Evolutionary conservation across 2,329 filamentous ascomycete species (phyloP).

Genomic region (Neofusicoccum sp.): DNA sequence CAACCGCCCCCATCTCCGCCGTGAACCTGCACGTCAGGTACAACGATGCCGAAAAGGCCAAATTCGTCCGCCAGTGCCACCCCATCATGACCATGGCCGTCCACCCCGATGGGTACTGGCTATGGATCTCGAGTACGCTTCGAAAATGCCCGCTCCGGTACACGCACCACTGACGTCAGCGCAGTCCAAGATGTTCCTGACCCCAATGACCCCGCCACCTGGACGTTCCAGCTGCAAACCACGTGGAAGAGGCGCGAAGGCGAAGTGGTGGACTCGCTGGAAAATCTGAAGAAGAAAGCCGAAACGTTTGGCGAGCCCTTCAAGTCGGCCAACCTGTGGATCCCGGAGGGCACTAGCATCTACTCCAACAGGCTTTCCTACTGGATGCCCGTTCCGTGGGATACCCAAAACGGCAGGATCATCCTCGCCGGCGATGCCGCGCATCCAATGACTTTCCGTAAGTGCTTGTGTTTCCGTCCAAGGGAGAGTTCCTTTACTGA

Average conservation of each 20-base stretch:
- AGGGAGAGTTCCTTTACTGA: neutral
- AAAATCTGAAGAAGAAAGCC: constrained; percentile 30
- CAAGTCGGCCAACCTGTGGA: constrained; percentile 43
- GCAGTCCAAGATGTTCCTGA: constrained; percentile 37
- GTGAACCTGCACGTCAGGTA: constrained; percentile 23
- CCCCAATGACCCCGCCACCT: constrained; percentile 35
- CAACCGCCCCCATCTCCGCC: constrained; percentile 14
- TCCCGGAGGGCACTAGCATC: constrained; percentile 34
- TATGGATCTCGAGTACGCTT: constrained; percentile 22
- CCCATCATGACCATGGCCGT: constrained; percentile 37
- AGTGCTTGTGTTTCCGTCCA: neutral
- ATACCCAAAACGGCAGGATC: constrained; percentile 32
- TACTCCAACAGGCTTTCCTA: constrained; percentile 40
- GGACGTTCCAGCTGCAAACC: constrained; percentile 39
- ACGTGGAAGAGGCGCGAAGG: constrained; percentile 34
- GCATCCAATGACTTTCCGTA: constrained; percentile 45
- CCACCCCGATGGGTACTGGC: constrained; percentile 32
- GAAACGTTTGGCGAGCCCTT: constrained; percentile 40
- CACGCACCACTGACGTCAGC: neutral
- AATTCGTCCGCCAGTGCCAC: constrained; percentile 28
- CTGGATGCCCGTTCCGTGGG: constrained; percentile 39
- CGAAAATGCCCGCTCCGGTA: neutral
- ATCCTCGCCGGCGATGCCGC: constrained; percentile 44
- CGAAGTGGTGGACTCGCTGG: constrained; percentile 32
- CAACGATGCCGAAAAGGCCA: constrained; percentile 22